Evolutionary conservation across 805 yeast species (phyloP), one percentile per base, ranked within the genome.

Genomic region (Candida berthetii): DNA sequence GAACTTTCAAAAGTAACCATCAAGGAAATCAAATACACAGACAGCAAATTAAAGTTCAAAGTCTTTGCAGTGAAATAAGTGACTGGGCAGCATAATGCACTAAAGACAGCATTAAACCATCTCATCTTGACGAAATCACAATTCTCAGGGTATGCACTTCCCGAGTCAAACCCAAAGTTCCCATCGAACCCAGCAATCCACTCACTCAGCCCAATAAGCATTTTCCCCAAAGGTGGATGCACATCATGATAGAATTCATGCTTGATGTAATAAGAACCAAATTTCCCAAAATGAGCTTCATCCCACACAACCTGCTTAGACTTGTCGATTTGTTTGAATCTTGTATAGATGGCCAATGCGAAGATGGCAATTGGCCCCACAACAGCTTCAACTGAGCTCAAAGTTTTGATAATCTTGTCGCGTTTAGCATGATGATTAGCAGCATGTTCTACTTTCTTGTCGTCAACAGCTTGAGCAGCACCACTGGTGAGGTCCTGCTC

Each of bases 271-370:
- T 84, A 80, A 3, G 91, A 81, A 36, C 95, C 95, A 58, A 85
- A 85, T 58, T 83, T 84, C 35, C 93, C 95, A 59, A 85, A 85
- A 68, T 85, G 95, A 6, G 95, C 93, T 61, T 85, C 95, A 65
- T 85, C 95, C 95, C 95, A 85, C 8, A 84, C 82, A 37, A 85
- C 91, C 41, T 69, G 71, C 39, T 74, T 60, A 43, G 79, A 72
- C 27, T 64, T 62, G 18, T 75, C 79, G 39, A 85, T 79, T 38
- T 73, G 70, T 52, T 80, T 72, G 46, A 81, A 68, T 53, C 93
- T 71, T 7, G 80, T 73, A 45, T 68, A 75, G 24, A 74, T 63
- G 3, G 85, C 69, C 5, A 74, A 17, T 0, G 53, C 48, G 0
- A 80, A 74, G 37, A 76, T 57, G 1, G 69, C 6, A 4, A 74